Base-by-base conservation (phyloP, 208 protist species). In the Trypanosoma lewisi region DNA sequence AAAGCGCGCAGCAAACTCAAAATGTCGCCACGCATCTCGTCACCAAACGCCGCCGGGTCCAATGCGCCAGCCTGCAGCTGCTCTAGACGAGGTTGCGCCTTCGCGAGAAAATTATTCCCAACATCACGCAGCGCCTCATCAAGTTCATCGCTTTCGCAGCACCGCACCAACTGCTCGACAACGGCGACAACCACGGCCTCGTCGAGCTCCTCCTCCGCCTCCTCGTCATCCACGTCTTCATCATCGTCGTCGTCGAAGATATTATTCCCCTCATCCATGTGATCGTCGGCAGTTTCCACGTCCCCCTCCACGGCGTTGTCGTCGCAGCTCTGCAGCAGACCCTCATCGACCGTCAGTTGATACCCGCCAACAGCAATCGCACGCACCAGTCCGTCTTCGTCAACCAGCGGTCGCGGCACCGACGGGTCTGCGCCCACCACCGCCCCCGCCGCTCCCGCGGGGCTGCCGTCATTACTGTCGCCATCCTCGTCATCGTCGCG, bases 201-300 rank as follows among this genome's bases (percentile, higher is more conserved):
- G 48, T 94, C 84, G 0, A 94, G 72, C 58, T 78, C 79, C 39
- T 77, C 83, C 34, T 89, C 87, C 55, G 75, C 80, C 31, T 85
- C 87, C 2, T 83, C 82, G 4, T 88, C 82, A 17, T 89, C 82
- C 8, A 62, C 56, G 4, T 63, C 82, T 9, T 86, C 80, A 16
- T 89, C 80, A 48, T 62, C 41, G 16, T 54, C 54, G n/a, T 70
- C 42, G 12, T 67, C 70, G 8, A 52, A 31, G 11, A 44, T 47
- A 2, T 25, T 27, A 52, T 52, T 11, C 17, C 34, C 44, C 41
- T 37, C 58, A 39, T 47, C 44, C 19, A 36, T 2, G 14, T 28
- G 19, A 45, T 48, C 16, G 28, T 30, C 39, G 2, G 12, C 41
- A 52, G 9, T 9, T 17, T 28, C 52, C 2, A n/a, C 51, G 19